Evolutionary conservation across 1,139 yeast genomes (phyloP).

Genomic region (Pichia norvegensis): DNA sequence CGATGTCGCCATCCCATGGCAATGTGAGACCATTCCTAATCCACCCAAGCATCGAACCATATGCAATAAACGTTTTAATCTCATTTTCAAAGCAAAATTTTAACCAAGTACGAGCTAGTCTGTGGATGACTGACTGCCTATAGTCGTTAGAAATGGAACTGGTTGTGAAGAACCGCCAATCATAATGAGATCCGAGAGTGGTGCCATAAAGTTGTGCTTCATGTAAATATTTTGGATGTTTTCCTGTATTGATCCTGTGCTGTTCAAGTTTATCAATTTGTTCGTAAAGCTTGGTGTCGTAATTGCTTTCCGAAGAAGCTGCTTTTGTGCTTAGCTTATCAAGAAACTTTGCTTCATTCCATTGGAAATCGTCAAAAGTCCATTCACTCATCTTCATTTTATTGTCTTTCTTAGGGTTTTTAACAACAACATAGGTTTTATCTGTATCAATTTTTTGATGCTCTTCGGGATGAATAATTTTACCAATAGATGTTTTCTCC

Average conservation of each 20-base stretch:
- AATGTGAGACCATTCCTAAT: slow-evolving; percentile 50
- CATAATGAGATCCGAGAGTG: slow-evolving; percentile 30
- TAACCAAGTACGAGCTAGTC: slow-evolving; percentile 48
- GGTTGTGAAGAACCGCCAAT: slow-evolving; percentile 37
- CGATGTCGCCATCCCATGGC: slow-evolving; percentile 61
- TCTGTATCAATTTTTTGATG: slow-evolving; percentile 10
- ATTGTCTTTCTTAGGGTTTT: slow-evolving; percentile 4
- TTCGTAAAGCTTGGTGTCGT: slow-evolving; percentile 20
- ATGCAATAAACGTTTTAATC: slow-evolving; percentile 49
- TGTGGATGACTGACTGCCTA: slow-evolving; percentile 37
- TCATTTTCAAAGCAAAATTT: slow-evolving; percentile 38
- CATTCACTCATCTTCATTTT: slow-evolving; percentile 15
- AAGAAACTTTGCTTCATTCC: slow-evolving; percentile 22
- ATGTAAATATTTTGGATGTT: slow-evolving; percentile 24
- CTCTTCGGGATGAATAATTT: slow-evolving; percentile 9
- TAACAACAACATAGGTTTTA: slow-evolving; percentile 14
- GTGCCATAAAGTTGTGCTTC: slow-evolving; percentile 30
- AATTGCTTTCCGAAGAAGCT: not conserved
- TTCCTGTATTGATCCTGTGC: slow-evolving; percentile 12
- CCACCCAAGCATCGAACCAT: slow-evolving; percentile 55
- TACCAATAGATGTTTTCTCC: slow-evolving; percentile 10
- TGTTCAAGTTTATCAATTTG: slow-evolving; percentile 18
- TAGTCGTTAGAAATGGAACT: slow-evolving; percentile 25
- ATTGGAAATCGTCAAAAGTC: slow-evolving; percentile 21
- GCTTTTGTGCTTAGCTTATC: slow-evolving; percentile 11